Conservation (phyloP, 1,284 basidiomycete species). For the Lentinula novae-zelandiae region DNA sequence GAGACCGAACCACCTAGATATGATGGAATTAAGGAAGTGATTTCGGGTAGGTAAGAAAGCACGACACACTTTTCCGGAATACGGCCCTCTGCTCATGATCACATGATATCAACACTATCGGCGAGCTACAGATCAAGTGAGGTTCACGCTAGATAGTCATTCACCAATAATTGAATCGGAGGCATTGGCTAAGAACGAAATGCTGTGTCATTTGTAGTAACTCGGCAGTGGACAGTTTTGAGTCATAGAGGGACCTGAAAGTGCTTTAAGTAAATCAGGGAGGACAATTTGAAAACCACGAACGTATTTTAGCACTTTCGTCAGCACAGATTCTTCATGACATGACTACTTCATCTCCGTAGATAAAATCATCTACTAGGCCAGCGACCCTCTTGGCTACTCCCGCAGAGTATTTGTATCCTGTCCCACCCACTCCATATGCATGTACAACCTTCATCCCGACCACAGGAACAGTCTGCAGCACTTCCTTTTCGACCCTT, state of each 20-base stretch:
- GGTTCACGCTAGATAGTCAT: not conserved
- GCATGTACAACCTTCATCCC: constrained; percentile 11
- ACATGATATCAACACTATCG: constrained; percentile 35
- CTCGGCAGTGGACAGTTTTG: too few species aligned
- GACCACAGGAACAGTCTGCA: not conserved
- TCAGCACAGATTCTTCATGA: too few species aligned
- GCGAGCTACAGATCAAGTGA: constrained; percentile 31
- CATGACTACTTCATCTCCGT: not conserved
- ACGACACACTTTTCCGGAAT: constrained; percentile 33
- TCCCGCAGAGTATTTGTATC: constrained; percentile 12
- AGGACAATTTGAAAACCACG: too few species aligned
- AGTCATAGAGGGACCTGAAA: too few species aligned
- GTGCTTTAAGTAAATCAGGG: too few species aligned
- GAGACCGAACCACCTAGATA: constrained; percentile 39
- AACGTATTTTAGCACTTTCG: not conserved
- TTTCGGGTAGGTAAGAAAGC: not conserved
- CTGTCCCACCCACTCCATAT: constrained; percentile 9
- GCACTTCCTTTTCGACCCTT: constrained; percentile 7
- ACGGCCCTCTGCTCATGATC: constrained; percentile 21
- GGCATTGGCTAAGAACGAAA: not conserved
- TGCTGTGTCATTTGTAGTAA: not conserved
- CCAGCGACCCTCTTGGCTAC: constrained; percentile 5
- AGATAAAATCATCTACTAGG: constrained; percentile 9
- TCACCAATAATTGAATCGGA: not conserved
- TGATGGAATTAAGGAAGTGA: not conserved